A percentile compares a stretch with the other conserved stretches of the same genome.
These are phyloP conservation scores for Saxophila tyrrhenica DNA, from an alignment of 495 filamentous ascomycete genomes.

Conservation along the genomic window DNA sequence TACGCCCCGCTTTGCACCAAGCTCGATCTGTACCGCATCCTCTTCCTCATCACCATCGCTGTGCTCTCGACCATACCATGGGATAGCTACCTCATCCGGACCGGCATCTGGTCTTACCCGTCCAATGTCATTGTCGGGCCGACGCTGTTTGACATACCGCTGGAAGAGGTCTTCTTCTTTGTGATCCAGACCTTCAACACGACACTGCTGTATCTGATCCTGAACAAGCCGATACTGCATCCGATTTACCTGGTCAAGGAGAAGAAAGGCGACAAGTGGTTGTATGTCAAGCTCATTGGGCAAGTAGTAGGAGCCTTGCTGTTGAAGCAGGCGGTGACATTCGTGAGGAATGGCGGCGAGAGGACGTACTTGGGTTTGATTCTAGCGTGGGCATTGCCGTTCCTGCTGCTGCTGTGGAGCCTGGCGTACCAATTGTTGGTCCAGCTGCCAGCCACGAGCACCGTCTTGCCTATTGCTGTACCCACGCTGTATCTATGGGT, in stretches of 20 bases:
- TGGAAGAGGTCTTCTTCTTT: conserved; percentile 64
- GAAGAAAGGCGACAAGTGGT: conserved; percentile 18
- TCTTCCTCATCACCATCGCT: conserved; percentile 44
- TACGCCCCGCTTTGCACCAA: conserved; percentile 47
- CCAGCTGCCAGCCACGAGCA: conserved; percentile 39
- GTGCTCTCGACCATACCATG: conserved; percentile 54
- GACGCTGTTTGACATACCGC: conserved; percentile 46
- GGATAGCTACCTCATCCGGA: conserved; percentile 58
- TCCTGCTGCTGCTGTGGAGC: conserved; percentile 51
- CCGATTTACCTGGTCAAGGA: conserved; percentile 38
- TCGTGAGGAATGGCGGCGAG: conserved; percentile 32
- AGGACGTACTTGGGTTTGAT: conserved; percentile 57
- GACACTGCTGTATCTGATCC: conserved; percentile 49
- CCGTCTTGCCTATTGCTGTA: conserved; percentile 42
- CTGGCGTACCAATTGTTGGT: conserved; percentile 49
- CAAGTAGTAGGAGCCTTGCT: conserved; percentile 31
- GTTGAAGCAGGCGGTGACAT: conserved; percentile 29
- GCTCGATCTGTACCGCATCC: conserved; percentile 47
- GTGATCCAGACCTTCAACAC: conserved; percentile 65
- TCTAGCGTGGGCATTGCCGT: conserved; percentile 51
- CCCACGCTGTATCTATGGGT: conserved; percentile 59
- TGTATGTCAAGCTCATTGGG: conserved; percentile 29
- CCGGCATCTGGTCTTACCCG: conserved; percentile 58
- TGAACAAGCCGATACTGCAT: conserved; percentile 51
- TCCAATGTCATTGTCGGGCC: conserved; percentile 44